Conservation (phyloP, 2,329 filamentous ascomycete species). For the Aspergillus clavatus region DNA sequence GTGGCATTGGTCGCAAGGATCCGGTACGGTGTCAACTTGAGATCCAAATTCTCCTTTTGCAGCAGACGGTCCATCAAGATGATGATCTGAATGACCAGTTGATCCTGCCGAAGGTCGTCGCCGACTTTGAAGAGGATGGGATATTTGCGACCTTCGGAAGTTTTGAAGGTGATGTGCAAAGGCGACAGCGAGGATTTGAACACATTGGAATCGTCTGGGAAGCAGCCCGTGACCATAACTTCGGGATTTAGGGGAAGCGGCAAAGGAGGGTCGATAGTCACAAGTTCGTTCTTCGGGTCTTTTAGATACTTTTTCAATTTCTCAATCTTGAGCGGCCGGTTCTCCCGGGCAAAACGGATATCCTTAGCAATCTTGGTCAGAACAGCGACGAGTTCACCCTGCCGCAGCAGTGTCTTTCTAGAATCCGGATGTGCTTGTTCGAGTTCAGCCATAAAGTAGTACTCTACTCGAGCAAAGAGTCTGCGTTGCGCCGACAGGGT, state of each 20-base stretch:
- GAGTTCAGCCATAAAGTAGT: slow-evolving; percentile 89
- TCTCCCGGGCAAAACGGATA: slow-evolving; percentile 73
- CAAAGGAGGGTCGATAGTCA: slow-evolving; percentile 76
- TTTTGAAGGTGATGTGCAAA: slow-evolving; percentile 86
- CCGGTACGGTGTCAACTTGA: slow-evolving; percentile 92
- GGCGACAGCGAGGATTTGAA: slow-evolving; percentile 95
- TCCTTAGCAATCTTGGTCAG: slow-evolving; percentile 86
- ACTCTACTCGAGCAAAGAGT: slow-evolving; percentile 88
- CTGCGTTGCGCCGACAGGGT: slow-evolving; percentile 71
- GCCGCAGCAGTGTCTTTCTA: slow-evolving; percentile 71
- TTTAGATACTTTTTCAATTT: slow-evolving; percentile 76
- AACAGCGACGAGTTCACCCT: slow-evolving; percentile 84
- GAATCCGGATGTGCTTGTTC: slow-evolving; percentile 69
- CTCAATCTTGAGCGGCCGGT: slow-evolving; percentile 74
- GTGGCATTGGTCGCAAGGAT: slow-evolving; percentile 88
- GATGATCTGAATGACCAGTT: slow-evolving; percentile 95
- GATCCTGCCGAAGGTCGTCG: slow-evolving; percentile 92
- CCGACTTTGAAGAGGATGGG: slow-evolving; percentile 96
- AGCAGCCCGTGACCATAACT: slow-evolving; percentile 70
- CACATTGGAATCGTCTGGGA: slow-evolving; percentile 79
- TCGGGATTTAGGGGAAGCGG: slow-evolving; percentile 84
- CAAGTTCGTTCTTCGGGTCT: slow-evolving; percentile 85
- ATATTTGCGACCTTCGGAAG: slow-evolving; percentile 69
- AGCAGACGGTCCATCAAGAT: slow-evolving; percentile 95
- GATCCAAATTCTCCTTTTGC: slow-evolving; percentile 90